Evolutionary conservation across 441 rosid genomes (phyloP).

Genomic region (Macaranga tanarius): DNA sequence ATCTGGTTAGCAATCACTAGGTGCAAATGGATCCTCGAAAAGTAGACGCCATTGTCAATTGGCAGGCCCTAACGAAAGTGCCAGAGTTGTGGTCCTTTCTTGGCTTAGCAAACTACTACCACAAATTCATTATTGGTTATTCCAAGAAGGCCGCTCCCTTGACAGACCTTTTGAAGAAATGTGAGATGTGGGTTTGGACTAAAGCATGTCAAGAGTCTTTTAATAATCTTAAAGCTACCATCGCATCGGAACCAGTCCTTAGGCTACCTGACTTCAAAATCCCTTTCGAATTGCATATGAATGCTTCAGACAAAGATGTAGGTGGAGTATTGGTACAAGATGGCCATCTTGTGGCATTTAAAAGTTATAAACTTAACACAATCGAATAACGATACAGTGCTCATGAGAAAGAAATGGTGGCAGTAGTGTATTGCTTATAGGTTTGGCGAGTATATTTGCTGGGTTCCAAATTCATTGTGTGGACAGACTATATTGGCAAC

Average conservation of each 20-base stretch:
- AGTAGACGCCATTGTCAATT: neutral
- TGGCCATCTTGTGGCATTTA: no score
- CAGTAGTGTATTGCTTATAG: no score
- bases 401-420: no score
- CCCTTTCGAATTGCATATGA: no score
- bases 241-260: neutral
- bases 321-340: no score
- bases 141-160: neutral
- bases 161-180: neutral
- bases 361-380: no score
- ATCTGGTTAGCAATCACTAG: neutral
- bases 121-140: neutral
- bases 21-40: neutral
- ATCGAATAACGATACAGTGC: no score
- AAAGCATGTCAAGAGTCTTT: neutral
- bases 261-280: no score
- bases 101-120: neutral
- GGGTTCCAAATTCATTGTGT: no score
- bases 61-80: neutral
- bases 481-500: no score
- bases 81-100: neutral
- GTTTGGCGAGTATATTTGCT: no score
- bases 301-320: no score
- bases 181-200: rapidly evolving
- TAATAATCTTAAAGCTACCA: neutral